Evolutionary conservation across 2,329 filamentous ascomycete species (phyloP).

Genomic region (Beauveria caledonica): DNA sequence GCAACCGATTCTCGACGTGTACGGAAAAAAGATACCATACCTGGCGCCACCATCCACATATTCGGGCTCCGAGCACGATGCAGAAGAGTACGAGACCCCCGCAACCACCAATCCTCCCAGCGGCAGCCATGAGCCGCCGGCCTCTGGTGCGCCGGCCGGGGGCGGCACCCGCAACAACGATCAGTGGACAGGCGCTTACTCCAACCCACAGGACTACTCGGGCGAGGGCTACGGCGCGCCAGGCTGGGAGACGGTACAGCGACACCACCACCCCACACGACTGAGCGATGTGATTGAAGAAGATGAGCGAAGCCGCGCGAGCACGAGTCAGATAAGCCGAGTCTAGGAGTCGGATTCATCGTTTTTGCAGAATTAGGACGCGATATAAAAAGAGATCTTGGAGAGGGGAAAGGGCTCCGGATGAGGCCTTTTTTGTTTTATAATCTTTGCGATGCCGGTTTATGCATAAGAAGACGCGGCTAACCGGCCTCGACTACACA

Average conservation of each 20-base stretch:
- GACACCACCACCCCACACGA: conserved; percentile 80
- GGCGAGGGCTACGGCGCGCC: conserved; percentile 58
- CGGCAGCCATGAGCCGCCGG: conserved; percentile 24
- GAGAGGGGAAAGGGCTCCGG: background rate
- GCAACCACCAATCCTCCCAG: conserved; percentile 34
- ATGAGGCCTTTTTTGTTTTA: background rate
- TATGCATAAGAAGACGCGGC: background rate
- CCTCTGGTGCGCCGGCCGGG: conserved; percentile 20
- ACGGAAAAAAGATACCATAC: conserved; percentile 51
- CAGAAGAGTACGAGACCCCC: conserved; percentile 52
- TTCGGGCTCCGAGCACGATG: conserved; percentile 41
- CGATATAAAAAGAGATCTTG: background rate
- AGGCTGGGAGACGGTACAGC: conserved; percentile 68
- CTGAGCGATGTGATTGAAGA: conserved; percentile 84
- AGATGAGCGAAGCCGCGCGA: conserved; percentile 70
- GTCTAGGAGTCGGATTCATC: conserved; percentile 8
- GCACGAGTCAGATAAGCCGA: conserved; percentile 55
- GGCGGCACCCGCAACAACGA: conserved; percentile 4
- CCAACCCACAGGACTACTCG: conserved; percentile 50
- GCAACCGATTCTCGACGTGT: conserved; percentile 51
- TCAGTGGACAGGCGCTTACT: conserved; percentile 36
- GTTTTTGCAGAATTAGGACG: background rate
- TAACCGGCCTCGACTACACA: background rate
- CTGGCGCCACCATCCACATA: conserved; percentile 36
- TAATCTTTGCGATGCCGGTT: background rate